phyloP scores from a whole-genome alignment of 2,329 filamentous ascomycete species.

The Pseudogymnoascus sp. region DNA sequence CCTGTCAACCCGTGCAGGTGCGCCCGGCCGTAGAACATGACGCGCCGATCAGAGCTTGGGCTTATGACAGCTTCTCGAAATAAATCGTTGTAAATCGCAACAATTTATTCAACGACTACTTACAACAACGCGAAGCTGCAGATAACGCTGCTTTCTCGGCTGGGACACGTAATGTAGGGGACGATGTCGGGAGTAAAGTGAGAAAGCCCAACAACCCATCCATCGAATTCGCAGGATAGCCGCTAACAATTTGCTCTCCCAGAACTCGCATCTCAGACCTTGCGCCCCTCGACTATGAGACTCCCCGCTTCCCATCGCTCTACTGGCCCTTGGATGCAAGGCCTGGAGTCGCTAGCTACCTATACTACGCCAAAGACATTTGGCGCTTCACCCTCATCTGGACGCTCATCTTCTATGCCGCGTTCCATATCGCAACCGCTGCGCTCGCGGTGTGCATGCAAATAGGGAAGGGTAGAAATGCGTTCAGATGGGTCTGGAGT shows the following conservation, averaged over 20 bases:
- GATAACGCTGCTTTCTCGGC: neutral
- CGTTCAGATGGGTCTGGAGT: conserved; percentile 40
- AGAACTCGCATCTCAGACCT: conserved; percentile 21
- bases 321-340: conserved; percentile 49
- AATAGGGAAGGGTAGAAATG: conserved; percentile 28
- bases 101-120: neutral
- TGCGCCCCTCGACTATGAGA: conserved; percentile 42
- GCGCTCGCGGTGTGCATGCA: conserved; percentile 53
- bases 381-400: conserved; percentile 63
- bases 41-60: neutral
- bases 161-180: neutral
- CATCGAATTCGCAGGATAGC: neutral
- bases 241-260: neutral
- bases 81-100: neutral
- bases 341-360: conserved; percentile 35
- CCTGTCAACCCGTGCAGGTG: conserved; percentile 2
- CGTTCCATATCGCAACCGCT: conserved; percentile 49
- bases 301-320: conserved; percentile 57
- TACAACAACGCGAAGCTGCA: neutral
- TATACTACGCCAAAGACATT: conserved; percentile 56
- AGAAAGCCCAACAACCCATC: neutral
- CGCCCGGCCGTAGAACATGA: neutral
- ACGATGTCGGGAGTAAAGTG: neutral
- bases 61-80: neutral
- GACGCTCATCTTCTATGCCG: conserved; percentile 56